phyloP scores from a whole-genome alignment of 176 grass and related monocot species.

The Alloteropsis semialata region DNA sequence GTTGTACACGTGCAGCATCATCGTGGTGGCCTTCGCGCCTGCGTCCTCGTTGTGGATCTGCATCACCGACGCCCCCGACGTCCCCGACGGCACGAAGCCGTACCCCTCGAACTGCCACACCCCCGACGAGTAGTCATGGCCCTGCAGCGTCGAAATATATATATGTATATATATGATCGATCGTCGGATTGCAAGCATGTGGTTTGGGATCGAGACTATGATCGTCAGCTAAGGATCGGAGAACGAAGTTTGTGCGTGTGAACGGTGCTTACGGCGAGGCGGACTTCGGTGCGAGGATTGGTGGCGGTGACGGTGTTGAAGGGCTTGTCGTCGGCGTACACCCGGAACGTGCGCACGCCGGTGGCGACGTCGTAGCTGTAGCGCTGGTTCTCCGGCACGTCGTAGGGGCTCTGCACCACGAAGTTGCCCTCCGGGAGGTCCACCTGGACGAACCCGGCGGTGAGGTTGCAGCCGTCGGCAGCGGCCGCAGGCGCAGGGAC shows the following conservation, averaged over 20 bases:
- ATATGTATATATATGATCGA: no score
- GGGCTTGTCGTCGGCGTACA: slow-evolving; percentile 39
- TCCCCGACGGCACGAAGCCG: slow-evolving; percentile 28
- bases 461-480: background rate
- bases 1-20: slow-evolving; percentile 49
- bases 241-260: no score
- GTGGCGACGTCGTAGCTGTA: slow-evolving; percentile 7
- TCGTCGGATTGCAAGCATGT: no score
- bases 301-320: slow-evolving; percentile 16
- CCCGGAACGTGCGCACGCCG: slow-evolving; percentile 37
- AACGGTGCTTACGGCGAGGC: background rate
- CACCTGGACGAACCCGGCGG: slow-evolving; percentile 31
- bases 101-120: slow-evolving; percentile 56
- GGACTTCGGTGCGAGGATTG: slow-evolving; percentile 24
- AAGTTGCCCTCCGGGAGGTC: slow-evolving; percentile 12
- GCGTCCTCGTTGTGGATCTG: slow-evolving; percentile 28
- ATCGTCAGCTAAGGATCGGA: no score
- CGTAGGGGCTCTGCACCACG: slow-evolving; percentile 30
- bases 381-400: background rate
- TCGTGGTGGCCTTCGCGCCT: background rate
- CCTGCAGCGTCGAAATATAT: no score
- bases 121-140: slow-evolving; percentile 34
- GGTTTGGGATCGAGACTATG: no score
- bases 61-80: slow-evolving; percentile 41
- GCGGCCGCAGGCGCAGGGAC: no score